Percentiles rank a stretch among this genome's conserved stretches.
phyloP scores from a whole-genome alignment of 129 eudicot genomes.

The Centella asiatica region DNA sequence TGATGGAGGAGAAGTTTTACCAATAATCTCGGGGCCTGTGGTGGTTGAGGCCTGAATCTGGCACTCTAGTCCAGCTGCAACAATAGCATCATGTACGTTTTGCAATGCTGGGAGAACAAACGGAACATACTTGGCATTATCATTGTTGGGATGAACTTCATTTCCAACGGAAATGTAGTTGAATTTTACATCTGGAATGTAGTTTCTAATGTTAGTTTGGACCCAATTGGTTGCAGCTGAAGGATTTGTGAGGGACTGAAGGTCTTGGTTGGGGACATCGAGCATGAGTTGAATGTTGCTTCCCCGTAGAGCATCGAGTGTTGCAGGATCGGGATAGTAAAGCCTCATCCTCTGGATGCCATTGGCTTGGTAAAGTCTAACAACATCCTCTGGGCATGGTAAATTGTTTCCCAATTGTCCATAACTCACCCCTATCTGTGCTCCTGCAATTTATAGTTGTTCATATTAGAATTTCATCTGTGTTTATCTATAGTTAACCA shows the following conservation, averaged over 20 bases:
- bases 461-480: too few relatives aligned
- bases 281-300: conserved; percentile 39
- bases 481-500: too few relatives aligned
- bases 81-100: conserved; percentile 21
- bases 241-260: conserved; percentile 23
- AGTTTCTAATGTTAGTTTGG: conserved; percentile 26
- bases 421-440: conserved; percentile 35
- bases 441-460: too few relatives aligned
- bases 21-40: conserved; percentile 12
- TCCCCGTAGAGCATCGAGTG: conserved; percentile 40
- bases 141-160: conserved; percentile 27
- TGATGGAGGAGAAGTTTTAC: conserved; percentile 27
- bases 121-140: conserved; percentile 4
- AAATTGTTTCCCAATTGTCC: conserved; percentile 24
- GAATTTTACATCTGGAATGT: conserved; percentile 25
- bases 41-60: conserved; percentile 51
- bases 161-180: conserved; percentile 50
- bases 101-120: conserved; percentile 33
- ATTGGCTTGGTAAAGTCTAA: conserved; percentile 21
- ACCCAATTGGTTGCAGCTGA: conserved; percentile 43
- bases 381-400: conserved; percentile 19
- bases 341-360: conserved; percentile 42
- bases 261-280: conserved; percentile 32
- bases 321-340: conserved; percentile 27
- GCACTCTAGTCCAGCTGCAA: conserved; percentile 16